Base-by-base conservation (phyloP, 495 filamentous ascomycete species). In the Hypoxylon crocopeplum region DNA sequence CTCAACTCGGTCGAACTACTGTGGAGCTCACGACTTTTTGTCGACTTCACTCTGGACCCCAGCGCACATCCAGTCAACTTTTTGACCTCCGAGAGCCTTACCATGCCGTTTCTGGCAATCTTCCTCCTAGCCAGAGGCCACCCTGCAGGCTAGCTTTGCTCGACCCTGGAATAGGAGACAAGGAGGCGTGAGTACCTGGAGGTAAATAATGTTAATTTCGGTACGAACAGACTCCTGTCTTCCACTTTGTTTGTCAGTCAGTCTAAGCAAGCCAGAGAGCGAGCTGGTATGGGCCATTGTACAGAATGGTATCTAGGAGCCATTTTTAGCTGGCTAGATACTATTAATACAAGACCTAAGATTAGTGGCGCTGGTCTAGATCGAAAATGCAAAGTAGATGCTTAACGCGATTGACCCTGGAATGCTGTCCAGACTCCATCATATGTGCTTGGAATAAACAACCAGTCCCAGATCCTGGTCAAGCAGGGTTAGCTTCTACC, bases 161-260 rank as follows among this genome's bases (percentile, higher is more conserved):
- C 29, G 39, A 48, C 46, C 58, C 50, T 68, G 65, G 64, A 58
- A 65, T 64, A 68, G 56, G 61, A 58, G 57, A 56, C 49, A 24
- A 47, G 39, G 12, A 46, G 27, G 25, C 33, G 45, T 39, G 48
- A 54, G 36, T 11, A 16, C 36, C 4, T 3, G 13, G 15, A 29
- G 5, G 33, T 37, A 10, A 29, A 38, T 27, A 49, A 25, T 49
- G 46, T 38, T 49, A 49, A 37, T 12, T 30, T 12, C 33, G 20
- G 46, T 49, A 49, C 46, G 8, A 38, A 27, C 27, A 5, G 5
- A 13, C 24, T 27, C 24, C 24, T 27, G 8, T 27, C 24, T 27
- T 8, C 24, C 24, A 8, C 24, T 4, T 27, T 27, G 4, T 27
- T 4, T 27, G 24, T n/a, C n/a, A n/a, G n/a, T n/a, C n/a, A n/a